Percentiles rank a stretch among this genome's conserved stretches.
phyloP scores from a whole-genome alignment of 225 moss, liverwort and hornwort species.

The Thuidium tamariscinum region DNA sequence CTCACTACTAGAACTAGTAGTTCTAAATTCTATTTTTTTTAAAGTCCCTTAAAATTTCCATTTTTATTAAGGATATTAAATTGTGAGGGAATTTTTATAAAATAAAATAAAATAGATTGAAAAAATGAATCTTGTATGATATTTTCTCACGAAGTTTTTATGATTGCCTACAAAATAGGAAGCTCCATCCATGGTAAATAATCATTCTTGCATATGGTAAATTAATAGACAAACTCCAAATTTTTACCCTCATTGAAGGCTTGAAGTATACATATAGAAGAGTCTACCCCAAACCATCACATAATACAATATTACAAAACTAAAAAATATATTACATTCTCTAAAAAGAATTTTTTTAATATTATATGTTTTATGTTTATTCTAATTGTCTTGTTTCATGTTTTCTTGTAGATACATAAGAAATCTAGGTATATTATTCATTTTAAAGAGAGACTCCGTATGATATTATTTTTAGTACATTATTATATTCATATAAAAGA shows the following conservation, averaged over 20 bases:
- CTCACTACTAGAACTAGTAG: no score
- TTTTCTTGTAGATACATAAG: background rate
- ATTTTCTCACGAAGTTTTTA: background rate
- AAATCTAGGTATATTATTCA: background rate
- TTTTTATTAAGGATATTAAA: no score
- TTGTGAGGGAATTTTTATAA: no score
- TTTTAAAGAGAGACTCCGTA: background rate
- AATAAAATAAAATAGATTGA: no score
- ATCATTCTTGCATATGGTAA: rapidly evolving
- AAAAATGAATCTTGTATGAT: background rate
- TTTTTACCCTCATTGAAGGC: background rate
- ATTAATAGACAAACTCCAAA: rapidly evolving
- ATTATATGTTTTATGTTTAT: background rate
- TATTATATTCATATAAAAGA: background rate
- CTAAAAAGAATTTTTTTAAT: rapidly evolving
- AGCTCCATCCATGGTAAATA: background rate
- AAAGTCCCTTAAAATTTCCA: no score
- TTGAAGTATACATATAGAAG: background rate
- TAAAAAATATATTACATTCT: background rate
- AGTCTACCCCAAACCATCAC: rapidly evolving
- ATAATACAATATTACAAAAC: background rate
- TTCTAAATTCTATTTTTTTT: no score
- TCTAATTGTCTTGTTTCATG: rapidly evolving
- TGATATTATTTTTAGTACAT: background rate
- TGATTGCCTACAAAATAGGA: rapidly evolving